phyloP scores from a whole-genome alignment of 2,329 filamentous ascomycete genomes.

The Fusarium verrucosum region DNA sequence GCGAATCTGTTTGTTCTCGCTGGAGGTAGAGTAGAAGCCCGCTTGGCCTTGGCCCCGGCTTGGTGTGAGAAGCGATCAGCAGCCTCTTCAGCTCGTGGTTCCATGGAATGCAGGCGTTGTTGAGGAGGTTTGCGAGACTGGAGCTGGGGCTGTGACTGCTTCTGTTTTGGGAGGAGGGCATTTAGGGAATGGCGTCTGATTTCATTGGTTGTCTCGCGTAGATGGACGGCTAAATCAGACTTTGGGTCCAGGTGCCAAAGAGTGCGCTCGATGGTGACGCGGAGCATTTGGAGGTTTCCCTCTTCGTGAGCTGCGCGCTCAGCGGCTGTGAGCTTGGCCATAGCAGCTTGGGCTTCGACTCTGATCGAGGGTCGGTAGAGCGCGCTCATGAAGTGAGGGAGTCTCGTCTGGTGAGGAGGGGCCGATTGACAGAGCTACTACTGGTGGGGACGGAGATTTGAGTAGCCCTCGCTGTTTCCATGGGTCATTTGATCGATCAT shows the following conservation, averaged over 20 bases:
- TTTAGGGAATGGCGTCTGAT: conserved; percentile 12
- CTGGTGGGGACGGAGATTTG: background rate
- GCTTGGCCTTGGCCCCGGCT: background rate
- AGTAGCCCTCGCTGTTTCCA: background rate
- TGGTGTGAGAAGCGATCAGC: background rate
- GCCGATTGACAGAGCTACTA: background rate
- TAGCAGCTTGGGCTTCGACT: conserved; percentile 16
- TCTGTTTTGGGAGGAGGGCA: conserved; percentile 6
- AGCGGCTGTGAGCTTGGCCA: conserved; percentile 22
- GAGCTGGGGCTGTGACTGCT: background rate
- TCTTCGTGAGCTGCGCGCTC: conserved; percentile 22
- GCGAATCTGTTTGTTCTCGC: background rate
- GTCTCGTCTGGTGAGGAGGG: background rate
- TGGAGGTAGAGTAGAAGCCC: background rate
- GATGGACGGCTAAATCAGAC: conserved; percentile 1
- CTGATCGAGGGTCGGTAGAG: conserved; percentile 24
- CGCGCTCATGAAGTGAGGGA: conserved; percentile 23
- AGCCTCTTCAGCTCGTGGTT: background rate
- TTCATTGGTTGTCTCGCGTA: background rate
- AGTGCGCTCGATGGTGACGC: conserved; percentile 13
- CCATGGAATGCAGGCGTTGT: background rate
- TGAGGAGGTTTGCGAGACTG: background rate
- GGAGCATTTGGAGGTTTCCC: conserved; percentile 20
- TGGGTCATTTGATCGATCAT: background rate
- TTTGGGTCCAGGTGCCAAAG: conserved; percentile 10